Conservation (phyloP, 139 green algal genomes). For the Coelastrella sp. region DNA sequence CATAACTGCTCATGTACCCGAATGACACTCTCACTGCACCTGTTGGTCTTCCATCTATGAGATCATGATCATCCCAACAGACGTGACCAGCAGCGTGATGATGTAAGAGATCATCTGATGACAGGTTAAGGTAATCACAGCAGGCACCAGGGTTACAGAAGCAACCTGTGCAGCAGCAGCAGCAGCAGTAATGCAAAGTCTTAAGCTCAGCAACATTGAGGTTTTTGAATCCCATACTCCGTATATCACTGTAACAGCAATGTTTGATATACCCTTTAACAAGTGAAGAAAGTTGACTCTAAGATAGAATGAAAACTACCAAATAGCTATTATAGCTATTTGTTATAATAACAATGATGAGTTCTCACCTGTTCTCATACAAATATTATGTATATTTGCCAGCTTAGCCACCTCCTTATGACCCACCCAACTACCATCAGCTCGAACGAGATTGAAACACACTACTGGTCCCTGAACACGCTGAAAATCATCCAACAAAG, state of each 20-base stretch:
- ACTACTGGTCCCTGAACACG: slow-evolving; percentile 81
- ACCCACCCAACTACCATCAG: slow-evolving; percentile 81
- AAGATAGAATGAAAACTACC: too few species aligned
- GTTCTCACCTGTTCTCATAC: slow-evolving; percentile 66
- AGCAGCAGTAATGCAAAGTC: background rate
- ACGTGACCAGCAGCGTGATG: slow-evolving; percentile 72
- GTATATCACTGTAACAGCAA: too few species aligned
- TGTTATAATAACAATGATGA: too few species aligned
- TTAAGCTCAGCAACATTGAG: too few species aligned
- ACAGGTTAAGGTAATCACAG: slow-evolving; percentile 56
- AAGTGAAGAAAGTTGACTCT: too few species aligned
- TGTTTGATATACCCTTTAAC: too few species aligned
- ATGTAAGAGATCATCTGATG: background rate
- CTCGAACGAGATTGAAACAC: slow-evolving; percentile 84
- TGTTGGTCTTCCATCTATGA: slow-evolving; percentile 75
- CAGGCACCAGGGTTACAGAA: slow-evolving; percentile 94
- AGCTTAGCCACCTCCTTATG: slow-evolving; percentile 76
- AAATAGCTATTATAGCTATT: too few species aligned
- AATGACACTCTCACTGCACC: slow-evolving; percentile 85
- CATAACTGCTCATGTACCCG: slow-evolving; percentile 75
- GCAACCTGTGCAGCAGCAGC: slow-evolving; percentile 64
- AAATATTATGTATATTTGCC: slow-evolving; percentile 74
- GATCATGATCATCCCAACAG: slow-evolving; percentile 89
- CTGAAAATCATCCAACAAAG: background rate
- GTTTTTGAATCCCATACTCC: too few species aligned